These are phyloP conservation scores for Blakeslea trispora DNA, from an alignment of 371 early-diverging fungal species.

Conservation along the genomic window DNA sequence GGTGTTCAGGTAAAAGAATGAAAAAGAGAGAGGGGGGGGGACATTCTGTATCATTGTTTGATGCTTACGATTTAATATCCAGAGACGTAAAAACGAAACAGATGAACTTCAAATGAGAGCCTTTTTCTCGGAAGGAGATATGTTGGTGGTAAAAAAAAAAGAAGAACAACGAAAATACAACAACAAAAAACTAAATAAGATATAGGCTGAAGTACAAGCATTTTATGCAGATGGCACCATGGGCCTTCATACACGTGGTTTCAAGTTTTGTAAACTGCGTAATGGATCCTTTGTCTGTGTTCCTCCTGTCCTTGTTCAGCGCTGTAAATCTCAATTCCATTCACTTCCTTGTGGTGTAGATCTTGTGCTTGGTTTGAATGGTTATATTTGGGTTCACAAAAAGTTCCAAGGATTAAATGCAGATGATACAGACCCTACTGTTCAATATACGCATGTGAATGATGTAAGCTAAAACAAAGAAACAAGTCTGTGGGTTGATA, in stretches of 20 bases:
- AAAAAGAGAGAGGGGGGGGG: too few relatives aligned
- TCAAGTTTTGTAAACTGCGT: conserved; percentile 96
- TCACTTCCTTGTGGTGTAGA: conserved; percentile 86
- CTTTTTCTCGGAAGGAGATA: conserved; percentile 95
- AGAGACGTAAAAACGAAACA: conserved; percentile 95
- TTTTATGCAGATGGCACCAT: conserved; percentile 88
- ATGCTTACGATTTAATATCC: too few relatives aligned
- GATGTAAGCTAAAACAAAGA: conserved; percentile 67
- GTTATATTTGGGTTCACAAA: conserved; percentile 95
- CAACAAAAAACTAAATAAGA: neutral
- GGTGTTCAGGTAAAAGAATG: conserved; percentile 90
- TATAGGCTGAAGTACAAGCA: conserved; percentile 93
- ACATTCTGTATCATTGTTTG: too few relatives aligned
- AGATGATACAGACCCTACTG: conserved; percentile 69
- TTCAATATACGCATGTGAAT: conserved; percentile 79
- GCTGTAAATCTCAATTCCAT: conserved; percentile 92
- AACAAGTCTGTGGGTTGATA: too few relatives aligned
- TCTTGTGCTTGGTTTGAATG: conserved; percentile 95
- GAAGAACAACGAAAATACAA: neutral
- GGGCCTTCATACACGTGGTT: conserved; percentile 93
- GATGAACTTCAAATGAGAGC: conserved; percentile 99
- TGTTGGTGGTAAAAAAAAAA: conserved; percentile 78
- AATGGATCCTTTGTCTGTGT: conserved; percentile 89
- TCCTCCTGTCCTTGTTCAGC: conserved; percentile 84
- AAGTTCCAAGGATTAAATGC: conserved; percentile 56